Base-by-base conservation (phyloP, 495 filamentous ascomycete genomes). In the Aspergillus asperescens region DNA sequence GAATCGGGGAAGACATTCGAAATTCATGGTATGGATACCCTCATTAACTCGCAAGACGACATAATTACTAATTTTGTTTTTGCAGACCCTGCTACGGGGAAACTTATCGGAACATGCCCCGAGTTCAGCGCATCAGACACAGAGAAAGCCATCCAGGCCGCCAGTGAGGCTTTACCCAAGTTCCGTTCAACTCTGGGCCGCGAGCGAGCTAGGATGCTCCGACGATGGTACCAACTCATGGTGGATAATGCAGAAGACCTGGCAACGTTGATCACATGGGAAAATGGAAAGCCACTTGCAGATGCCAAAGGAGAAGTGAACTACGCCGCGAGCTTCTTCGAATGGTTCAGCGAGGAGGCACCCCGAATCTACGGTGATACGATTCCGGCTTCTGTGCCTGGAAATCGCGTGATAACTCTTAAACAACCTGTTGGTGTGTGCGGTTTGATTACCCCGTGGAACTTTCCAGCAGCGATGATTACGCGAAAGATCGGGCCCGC, bases 381-480 rank as follows among this genome's bases (percentile, higher is more conserved):
- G 18, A 95, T 96, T 54, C 81, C 85, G 7, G 74, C 85, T 18
- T 78, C 81, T 7, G 68, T 85, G 5, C 68, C 83, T 0, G 83
- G 80, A 0, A 91, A 90, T 71, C 77, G 88, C n/a, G 76, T 91
- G 2, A 77, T 87, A 24, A 92, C 88, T 0, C 64, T 88, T 19
- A 89, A 87, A 67, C 83, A 96, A 69, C 92, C 93, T 5, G 82
- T 97, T 39, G 93, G 93, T 56, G 92, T 98, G 10, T 94, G 89
- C 61, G 92, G 90, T 10, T 73, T 98, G 27, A 96, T 98, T 64
- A 96, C 93, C 18, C 93, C 93, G 20, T 95, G 90, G 90, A 96
- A 95, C 71, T 96, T 94, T 69, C 90, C 90, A 2, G 85, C 87
- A 7, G 90, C 90, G 6, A 96, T 95, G 90, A 86, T 94, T 58